Base-by-base conservation (phyloP, 2,329 filamentous ascomycete species). In the Neofusicoccum umdonicola region DNA sequence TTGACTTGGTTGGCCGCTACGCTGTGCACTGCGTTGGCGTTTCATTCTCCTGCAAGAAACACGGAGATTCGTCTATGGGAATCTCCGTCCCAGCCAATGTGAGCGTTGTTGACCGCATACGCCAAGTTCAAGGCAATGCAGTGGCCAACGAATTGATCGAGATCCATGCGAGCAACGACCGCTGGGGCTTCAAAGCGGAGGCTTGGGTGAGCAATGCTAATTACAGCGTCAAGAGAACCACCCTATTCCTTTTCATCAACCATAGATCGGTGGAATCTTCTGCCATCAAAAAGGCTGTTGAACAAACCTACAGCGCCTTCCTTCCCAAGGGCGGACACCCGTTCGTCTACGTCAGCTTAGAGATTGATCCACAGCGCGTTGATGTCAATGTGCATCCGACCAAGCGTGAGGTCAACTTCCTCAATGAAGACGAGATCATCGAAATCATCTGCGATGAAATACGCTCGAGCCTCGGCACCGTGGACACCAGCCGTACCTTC, bases 361-460 rank as follows among this genome's bases (percentile, higher is more conserved):
- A 97, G 66, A 96, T 99, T 65, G 93, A 98, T 70, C 94, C 95
- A 1, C 87, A 90, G 31, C 85, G 94, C 62, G 92, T 99, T 3
- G 95, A 99, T 76, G 96, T 99, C 73, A 99, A 99, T 70, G 90
- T 99, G 0, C 95, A 99, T 76, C 95, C 95, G 0, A 99, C 95
- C 0, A 99, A 99, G 77, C 85, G 92, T 58, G 94, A 99, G 74
- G 95, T 99, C 19, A 95, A 98, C 72, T 98, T 99, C 71, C 83
- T 99, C 22, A 97, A 98, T 67, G 95, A 99, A 75, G 95, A 99
- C 68, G 95, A 99, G 70, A 96, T 99, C 51, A 90, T 95, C 52
- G 91, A 95, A 68, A 85, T 87, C 13, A 88, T 99, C 4, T 97
- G 93, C 78, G 87, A 89, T 66, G 86, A 91, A 62, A 90, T 99